Evolutionary conservation across 371 early-diverging fungal genomes (phyloP).

Genomic region (Mucor saturninus): DNA sequence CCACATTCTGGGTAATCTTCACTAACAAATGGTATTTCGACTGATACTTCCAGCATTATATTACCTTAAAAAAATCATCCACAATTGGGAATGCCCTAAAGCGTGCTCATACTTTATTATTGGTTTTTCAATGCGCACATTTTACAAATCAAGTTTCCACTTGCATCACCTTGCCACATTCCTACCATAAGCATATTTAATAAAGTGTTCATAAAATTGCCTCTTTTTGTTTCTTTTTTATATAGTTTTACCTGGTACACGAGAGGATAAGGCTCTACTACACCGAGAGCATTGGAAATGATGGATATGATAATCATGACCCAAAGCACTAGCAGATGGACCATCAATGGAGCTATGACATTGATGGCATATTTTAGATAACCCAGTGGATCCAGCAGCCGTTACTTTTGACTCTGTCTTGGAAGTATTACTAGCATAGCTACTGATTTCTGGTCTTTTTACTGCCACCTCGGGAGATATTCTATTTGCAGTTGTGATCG

Average conservation of each 20-base stretch:
- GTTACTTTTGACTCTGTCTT: background rate
- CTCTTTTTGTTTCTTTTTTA: background rate
- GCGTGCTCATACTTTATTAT: too few relatives aligned
- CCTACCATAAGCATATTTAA: conserved; percentile 9
- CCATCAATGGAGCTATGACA: conserved; percentile 53
- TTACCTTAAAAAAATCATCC: too few relatives aligned
- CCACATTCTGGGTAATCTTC: conserved; percentile 22
- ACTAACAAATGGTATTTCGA: conserved; percentile 23
- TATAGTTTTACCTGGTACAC: conserved; percentile 31
- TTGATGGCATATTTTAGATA: conserved; percentile 35
- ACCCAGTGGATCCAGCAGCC: background rate
- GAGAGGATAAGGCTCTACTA: conserved; percentile 41
- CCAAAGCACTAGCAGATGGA: conserved; percentile 51
- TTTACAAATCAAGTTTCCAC: conserved; percentile 30
- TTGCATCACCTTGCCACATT: conserved; percentile 32
- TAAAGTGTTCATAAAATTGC: background rate
- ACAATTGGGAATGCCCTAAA: too few relatives aligned
- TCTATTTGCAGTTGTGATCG: too few relatives aligned
- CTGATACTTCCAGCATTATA: conserved; percentile 23
- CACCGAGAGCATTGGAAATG: conserved; percentile 62
- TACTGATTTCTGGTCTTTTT: background rate
- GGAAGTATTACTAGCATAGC: background rate
- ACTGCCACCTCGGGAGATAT: too few relatives aligned
- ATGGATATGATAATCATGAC: conserved; percentile 57
- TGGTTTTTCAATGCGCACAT: conserved; percentile 23